Evolutionary conservation across 2,329 filamentous ascomycete genomes (phyloP), one percentile per base, ranked within the genome.

Genomic region (Metarhizium brunneum): DNA sequence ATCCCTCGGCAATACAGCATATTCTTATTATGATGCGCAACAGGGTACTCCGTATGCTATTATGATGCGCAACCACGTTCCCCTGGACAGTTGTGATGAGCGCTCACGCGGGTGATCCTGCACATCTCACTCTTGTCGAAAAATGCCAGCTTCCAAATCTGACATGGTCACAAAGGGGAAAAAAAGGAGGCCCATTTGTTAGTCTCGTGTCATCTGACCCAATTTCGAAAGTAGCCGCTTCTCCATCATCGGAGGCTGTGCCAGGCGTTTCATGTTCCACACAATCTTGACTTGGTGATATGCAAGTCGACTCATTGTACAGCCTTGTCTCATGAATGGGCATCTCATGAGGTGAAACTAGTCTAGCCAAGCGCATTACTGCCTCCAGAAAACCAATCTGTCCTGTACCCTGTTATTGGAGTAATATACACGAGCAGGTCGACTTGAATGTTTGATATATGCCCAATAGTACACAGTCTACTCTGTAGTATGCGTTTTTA

Each of bases 401-500:
- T 30, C 45, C 4, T 30, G 25, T 8, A 4, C 20, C 25, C 14
- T 30, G 45, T 47, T 4, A 18, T 6, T 6, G 43, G 10, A 47
- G 18, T 16, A 14, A 25, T 25, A 25, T 25, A 25, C 5, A 48
- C 4, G 8, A 8, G 16, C 25, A 14, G 5, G 14, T 48, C 11
- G 45, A 48, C 45, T 29, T 16, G 8, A 11, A 20, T 29, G 11
- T 48, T 32, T 48, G 25, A n/a, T 30, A 48, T 5, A 48, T 48
- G 45, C 20, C 29, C 50, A 43, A 2, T 35, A 18, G 14, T 52
- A 52, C 47, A 49, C 40, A 29, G 38, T 38, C 35, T 48, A 25
- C 20, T 25, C 20, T 1, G 20, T 25, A 20, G 32, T 50, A n/a
- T 43, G 30, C 60, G 57, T 58, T 60, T 58, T 62, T 64, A 69